A percentile compares a stretch with the other conserved stretches of the same genome.
phyloP scores from a whole-genome alignment of 2,329 filamentous ascomycete species.

The Colletotrichum destructivum region DNA sequence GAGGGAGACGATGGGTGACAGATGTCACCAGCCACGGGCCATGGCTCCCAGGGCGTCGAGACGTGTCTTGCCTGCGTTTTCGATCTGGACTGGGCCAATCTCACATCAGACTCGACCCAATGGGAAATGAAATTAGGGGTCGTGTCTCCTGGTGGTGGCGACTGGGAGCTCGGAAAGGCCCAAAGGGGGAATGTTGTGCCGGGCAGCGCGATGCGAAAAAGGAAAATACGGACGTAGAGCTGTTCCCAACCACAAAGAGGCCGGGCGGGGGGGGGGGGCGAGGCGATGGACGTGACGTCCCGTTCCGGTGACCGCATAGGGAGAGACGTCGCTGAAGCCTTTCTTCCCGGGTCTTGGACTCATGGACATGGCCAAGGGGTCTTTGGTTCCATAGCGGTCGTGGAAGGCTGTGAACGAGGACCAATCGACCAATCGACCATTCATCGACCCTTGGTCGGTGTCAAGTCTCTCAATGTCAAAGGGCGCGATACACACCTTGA shows the following conservation, averaged over 20 bases:
- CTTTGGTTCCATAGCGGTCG: background rate
- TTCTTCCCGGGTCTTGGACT: no score
- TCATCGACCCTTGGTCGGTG: no score
- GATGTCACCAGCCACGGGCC: background rate
- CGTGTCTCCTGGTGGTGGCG: background rate
- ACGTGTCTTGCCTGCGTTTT: constrained; percentile 32
- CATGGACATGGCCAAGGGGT: background rate
- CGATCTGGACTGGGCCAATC: constrained; percentile 1
- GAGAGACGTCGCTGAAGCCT: background rate
- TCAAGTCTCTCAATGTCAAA: no score
- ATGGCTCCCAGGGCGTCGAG: constrained; percentile 14
- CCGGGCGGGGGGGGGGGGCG: background rate
- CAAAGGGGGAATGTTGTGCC: constrained; percentile 2
- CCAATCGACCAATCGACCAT: no score
- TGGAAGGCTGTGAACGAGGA: no score
- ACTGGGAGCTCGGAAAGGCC: background rate
- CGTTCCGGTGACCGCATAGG: background rate
- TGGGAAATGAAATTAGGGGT: constrained; percentile 9
- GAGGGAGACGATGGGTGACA: background rate
- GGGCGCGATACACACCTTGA: no score
- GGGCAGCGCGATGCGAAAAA: constrained; percentile 22
- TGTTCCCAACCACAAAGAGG: constrained; percentile 12
- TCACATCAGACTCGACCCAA: background rate
- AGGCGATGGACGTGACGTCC: no score
- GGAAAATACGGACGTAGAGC: constrained; percentile 17